Evolutionary conservation across 1,139 yeast species (phyloP), one percentile per base, ranked within the genome.

Genomic region (Ashbya aceris): DNA sequence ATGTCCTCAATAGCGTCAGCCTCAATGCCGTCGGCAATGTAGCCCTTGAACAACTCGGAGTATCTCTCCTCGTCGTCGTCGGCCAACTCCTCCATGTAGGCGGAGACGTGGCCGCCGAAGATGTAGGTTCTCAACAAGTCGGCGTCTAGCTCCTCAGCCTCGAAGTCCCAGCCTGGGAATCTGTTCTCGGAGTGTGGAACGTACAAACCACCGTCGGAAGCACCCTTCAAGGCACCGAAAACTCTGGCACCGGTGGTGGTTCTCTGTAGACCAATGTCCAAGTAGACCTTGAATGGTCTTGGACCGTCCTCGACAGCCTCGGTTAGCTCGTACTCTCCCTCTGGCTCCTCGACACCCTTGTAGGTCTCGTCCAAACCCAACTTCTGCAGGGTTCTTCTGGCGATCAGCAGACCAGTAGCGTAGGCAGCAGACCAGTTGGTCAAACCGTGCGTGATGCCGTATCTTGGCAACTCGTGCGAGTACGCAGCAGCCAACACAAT

Each of bases 101-200:
- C 98, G 68, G 98, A 83, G 68, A 91, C 89, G 83, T 91, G 98
- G 71, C 97, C 97, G 77, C 95, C 98, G 69, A 89, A 84, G 79
- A 91, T 91, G 95, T 93, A 89, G 75, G 85, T 86, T 84, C 97
- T 87, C 74, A 93, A 83, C 62, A 81, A 74, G 70, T 93, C 98
- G 65, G 96, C 87, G 69, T 91, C 98, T 67, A 93, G 82, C 76
- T 91, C 98, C 77, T 89, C 96, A 64, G 83, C 69, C 78, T 91
- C 99, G 66, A 89, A 84, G 75, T 91, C 99, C 94, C 91, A 91
- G 77, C 98, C 99, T 74, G 99, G 99, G 96, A 89, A 91, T 83
- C 98, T 89, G 82, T 89, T 89, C 68, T 95, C 84, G 62, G 95
- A 86, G 89, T 91, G 99, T 61, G 99, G 99, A 69, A 91, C 79